Base-by-base conservation (phyloP, 176 grass and related monocot species). In the Aechmea fasciata region DNA sequence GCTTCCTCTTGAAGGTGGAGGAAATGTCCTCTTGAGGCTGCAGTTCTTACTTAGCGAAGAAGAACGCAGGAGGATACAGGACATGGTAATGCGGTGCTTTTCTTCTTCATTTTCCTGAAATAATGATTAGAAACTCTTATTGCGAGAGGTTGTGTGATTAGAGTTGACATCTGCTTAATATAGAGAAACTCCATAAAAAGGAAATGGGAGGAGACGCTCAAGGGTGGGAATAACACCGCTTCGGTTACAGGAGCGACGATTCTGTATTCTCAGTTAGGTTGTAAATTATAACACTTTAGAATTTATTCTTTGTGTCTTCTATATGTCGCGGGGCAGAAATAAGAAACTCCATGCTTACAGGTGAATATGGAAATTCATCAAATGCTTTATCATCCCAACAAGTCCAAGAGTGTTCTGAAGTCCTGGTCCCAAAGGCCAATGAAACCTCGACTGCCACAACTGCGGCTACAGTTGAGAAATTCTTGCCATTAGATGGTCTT, bases 161-260 rank as follows among this genome's bases (percentile, higher is more conserved):
- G 23, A 64, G 33, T 41, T 52, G 73, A 68, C n/a, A n/a, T 51
- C 13, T 61, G 50, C 70, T 9, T 47, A 63, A 75, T 75, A 71
- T 74, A 85, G 82, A 85, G 82, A 62, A 80, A 78, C 51, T 76
- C 67, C 51, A 72, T 25, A 11, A 80, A 74, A 80, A 76, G 82
- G 51, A 80, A 85, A 54, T 61, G 64, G 41, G 50, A 29, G 49
- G 77, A 80, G 50, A 50, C 76, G 55, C 49, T 80, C n/a, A 72
- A 85, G 54, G 71, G 68, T 47, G 57, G 52, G 41, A 51, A 62
- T 71, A 25, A 68, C 14, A 70, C 41, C 51, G 51, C 52, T 72
- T 12, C 14, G 76, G 77, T 67, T 67, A 76, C 17, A 50, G 8
- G 51, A n/a, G 11, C 17, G 3, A 8, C 10, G 10, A 48, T 57